phyloP scores from a whole-genome alignment of 2,329 filamentous ascomycete species.

The Alternaria panax region DNA sequence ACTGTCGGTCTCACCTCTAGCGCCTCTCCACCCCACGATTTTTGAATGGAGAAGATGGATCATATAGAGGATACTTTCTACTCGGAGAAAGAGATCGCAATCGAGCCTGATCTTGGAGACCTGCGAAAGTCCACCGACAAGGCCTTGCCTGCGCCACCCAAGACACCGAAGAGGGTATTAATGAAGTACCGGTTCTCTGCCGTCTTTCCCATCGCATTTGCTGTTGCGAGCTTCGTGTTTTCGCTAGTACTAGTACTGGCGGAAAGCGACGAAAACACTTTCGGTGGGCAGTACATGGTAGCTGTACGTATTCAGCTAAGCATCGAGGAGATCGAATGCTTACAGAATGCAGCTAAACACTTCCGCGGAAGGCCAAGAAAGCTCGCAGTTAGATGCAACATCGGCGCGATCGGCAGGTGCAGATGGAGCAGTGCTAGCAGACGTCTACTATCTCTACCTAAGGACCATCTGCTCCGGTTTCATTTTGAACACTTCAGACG shows the following conservation, averaged over 20 bases:
- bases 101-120: conserved; percentile 33
- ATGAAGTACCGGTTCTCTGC: conserved; percentile 33
- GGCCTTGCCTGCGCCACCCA: conserved; percentile 27
- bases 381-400: background rate
- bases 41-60: background rate
- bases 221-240: conserved; percentile 24
- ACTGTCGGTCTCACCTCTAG: background rate
- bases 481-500: background rate
- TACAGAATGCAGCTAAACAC: conserved; percentile 1
- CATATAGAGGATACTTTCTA: conserved; percentile 11
- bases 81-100: conserved; percentile 17
- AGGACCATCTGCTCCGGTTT: conserved; percentile 1
- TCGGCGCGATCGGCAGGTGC: too few relatives aligned
- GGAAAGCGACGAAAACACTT: conserved; percentile 16
- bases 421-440: background rate
- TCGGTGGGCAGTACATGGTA: conserved; percentile 28
- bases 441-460: conserved; percentile 8
- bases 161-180: conserved; percentile 29
- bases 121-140: conserved; percentile 28
- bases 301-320: conserved; percentile 19
- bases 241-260: conserved; percentile 28
- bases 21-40: background rate
- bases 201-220: conserved; percentile 19
- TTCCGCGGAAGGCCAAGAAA: background rate
- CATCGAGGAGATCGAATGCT: background rate